phyloP scores from a whole-genome alignment of 106 monocot genomes.

The Amphibolis antarctica region DNA sequence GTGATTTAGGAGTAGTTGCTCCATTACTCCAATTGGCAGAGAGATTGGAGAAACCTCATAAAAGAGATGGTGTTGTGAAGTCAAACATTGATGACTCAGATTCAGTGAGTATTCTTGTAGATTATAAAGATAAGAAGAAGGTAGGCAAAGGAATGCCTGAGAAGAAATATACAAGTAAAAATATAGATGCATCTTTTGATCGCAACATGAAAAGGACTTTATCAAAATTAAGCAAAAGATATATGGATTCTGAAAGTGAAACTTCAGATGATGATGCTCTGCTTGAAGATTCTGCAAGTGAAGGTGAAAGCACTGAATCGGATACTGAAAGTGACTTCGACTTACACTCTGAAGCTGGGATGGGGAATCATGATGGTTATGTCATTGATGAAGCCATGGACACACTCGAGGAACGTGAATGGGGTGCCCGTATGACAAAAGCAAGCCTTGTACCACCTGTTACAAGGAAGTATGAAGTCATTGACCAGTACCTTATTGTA shows the following conservation, averaged over 20 bases:
- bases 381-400: slow-evolving; percentile 50
- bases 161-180: slow-evolving; percentile 33
- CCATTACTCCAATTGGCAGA: slow-evolving; percentile 66
- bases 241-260: slow-evolving; percentile 67
- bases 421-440: slow-evolving; percentile 99
- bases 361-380: slow-evolving; percentile 35
- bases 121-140: slow-evolving; percentile 52
- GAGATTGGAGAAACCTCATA: slow-evolving; percentile 44
- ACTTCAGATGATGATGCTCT: slow-evolving; percentile 71
- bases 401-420: slow-evolving; percentile 72
- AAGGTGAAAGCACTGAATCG: slow-evolving; percentile 53
- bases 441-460: slow-evolving; percentile 93
- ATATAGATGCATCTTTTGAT: slow-evolving; percentile 27
- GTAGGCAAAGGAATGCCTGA: slow-evolving; percentile 28
- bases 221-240: slow-evolving; percentile 64
- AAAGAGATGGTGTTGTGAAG: slow-evolving; percentile 28
- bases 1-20: slow-evolving; percentile 58
- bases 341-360: slow-evolving; percentile 19
- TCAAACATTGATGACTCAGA: slow-evolving; percentile 34
- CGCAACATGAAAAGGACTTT: slow-evolving; percentile 66
- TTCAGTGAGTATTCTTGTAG: slow-evolving; percentile 26
- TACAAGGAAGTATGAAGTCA: slow-evolving; percentile 93
- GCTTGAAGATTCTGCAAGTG: slow-evolving; percentile 49
- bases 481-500: slow-evolving; percentile 75
- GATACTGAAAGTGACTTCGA: slow-evolving; percentile 86